These are phyloP conservation scores for Phaffomyces antillensis DNA, from an alignment of 805 yeast genomes.

Conservation along the genomic window DNA sequence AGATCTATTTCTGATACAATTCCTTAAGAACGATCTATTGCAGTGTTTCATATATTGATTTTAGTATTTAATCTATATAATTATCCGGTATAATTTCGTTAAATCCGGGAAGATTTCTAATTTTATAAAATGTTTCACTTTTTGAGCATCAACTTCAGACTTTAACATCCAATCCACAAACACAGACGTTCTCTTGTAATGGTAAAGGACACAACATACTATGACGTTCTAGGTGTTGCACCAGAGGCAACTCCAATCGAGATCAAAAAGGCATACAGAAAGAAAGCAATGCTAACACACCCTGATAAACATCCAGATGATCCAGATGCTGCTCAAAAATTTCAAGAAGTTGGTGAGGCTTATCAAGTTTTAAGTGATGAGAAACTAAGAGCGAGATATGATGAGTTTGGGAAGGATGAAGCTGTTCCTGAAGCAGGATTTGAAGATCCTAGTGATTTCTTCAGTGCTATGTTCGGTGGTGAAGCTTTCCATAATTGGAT, in stretches of 20 bases:
- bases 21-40: too few relatives aligned
- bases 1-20: too few relatives aligned
- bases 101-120: too few relatives aligned
- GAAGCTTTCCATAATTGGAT: constrained; percentile 73
- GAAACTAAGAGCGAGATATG: constrained; percentile 64
- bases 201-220: constrained; percentile 68
- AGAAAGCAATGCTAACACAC: constrained; percentile 81
- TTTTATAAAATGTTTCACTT: too few relatives aligned
- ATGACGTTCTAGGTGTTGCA: constrained; percentile 67
- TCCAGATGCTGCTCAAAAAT: constrained; percentile 79
- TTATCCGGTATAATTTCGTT: too few relatives aligned
- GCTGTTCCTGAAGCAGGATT: constrained; percentile 66
- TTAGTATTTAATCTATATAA: too few relatives aligned
- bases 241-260: constrained; percentile 71
- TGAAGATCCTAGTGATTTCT: constrained; percentile 82
- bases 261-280: constrained; percentile 90
- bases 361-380: constrained; percentile 77
- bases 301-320: constrained; percentile 97
- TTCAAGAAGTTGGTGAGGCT: constrained; percentile 68
- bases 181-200: constrained; percentile 1
- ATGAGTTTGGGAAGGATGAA: constrained; percentile 74
- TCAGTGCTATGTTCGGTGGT: constrained; percentile 79
- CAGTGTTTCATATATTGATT: too few relatives aligned
- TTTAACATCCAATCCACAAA: too few relatives aligned
- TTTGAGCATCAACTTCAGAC: too few relatives aligned